Evolutionary conservation across 2,329 filamentous ascomycete genomes (phyloP), one percentile per base, ranked within the genome.

Genomic region (Fusarium anguioides): DNA sequence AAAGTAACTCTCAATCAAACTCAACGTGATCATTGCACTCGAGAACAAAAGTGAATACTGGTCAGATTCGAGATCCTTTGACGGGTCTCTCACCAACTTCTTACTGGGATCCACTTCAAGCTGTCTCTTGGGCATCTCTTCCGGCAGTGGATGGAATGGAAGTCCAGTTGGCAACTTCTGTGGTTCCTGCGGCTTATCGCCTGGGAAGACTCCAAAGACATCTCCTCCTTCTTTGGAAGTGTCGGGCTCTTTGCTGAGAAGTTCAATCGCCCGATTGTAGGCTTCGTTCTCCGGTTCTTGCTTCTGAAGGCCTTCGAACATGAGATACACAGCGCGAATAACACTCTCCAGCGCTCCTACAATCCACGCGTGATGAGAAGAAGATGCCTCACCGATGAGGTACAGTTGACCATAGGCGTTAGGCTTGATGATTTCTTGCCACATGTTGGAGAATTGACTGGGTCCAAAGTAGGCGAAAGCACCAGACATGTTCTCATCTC

Each of bases 381-480:
- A 71, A 6, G 70, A 45, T 1, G 67, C 69, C n/a, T 72, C 70
- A 0, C 69, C 64, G 4, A 72, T n/a, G 0, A 72, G 40, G 4
- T 70, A 69, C 2, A 72, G 14, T 12, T 72, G 60, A 3, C 70
- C 67, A 8, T 55, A 71, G 1, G 68, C 47, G 18, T 72, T 70
- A 14, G 69, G 67, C 59, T 72, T 70, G 35, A 64, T 69, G 4
- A 72, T 66, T 8, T 72, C 64, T 1, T 60, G 39, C 66, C 69
- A 72, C 69, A 70, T 72, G 3, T 72, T 69, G 27, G 64, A 69
- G 27, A 70, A 72, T 2, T 72, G 69, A 0, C 64, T 37, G 0
- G 69, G 69, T 0, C 70, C 65, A 11, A 70, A 72, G 35, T 70
- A 72, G 3, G 67, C 70, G 6, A 72, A 72, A 0, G 69, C 70